Evolutionary conservation across 2,329 filamentous ascomycete species (phyloP), one percentile per base, ranked within the genome.

Genomic region (Cryphonectria parasitica): DNA sequence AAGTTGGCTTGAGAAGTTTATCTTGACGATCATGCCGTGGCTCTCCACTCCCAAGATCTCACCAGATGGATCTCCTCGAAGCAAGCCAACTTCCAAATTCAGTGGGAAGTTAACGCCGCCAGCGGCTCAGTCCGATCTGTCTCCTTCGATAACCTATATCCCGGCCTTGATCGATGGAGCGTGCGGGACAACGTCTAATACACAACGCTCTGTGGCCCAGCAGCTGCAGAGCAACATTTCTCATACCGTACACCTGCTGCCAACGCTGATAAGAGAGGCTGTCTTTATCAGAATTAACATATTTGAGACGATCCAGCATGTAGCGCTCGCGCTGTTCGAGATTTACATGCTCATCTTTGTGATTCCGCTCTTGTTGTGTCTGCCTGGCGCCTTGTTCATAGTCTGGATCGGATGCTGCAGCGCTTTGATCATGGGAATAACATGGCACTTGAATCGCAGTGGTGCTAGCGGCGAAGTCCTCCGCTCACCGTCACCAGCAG

Each of bases 151-250:
- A 28, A 79, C 77, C 0, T 81, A 79, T 72, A 77, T 81, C 64
- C 79, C 80, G 22, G 76, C 80, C 0, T 75, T 81, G 8, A 78
- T 79, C 69, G 80, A 81, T 66, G 77, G 78, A 2, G 77, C 79
- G 0, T 79, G 77, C 67, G 79, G 79, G 17, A 81, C 79, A 1
- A 74, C 75, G 11, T 78, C 78, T 0, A 75, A 77, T 22, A 72
- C 73, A 7, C 77, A 76, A 70, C 73, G 75, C 45, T 74, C 75
- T 1, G 66, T 75, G 3, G 62, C 71, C 65, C 28, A 72, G 19
- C 69, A 76, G 64, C 62, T 79, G 43, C 72, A 74, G 8, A 72
- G 73, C n/a, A 77, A 79, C 45, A 52, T 75, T 28, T 60, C 68
- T 25, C 36, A 66, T 3, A 71, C 71, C 41, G 73, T 77, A 71